These are phyloP conservation scores for Aphanomyces astaci DNA, from an alignment of 352 stramenopile genomes.

Conservation along the genomic window DNA sequence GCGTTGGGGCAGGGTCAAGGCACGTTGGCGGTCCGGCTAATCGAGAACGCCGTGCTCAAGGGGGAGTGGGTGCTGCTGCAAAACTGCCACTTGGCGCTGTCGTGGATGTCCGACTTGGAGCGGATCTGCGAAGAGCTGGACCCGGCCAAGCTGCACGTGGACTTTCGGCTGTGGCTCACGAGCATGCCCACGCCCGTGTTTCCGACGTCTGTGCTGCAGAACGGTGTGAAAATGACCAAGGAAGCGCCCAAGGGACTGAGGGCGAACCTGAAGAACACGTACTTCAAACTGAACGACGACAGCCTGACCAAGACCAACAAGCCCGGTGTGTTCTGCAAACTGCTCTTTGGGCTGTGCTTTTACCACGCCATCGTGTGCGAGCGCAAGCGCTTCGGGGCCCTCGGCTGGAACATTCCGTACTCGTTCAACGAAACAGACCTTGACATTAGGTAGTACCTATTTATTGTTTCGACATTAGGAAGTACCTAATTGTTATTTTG, in stretches of 20 bases:
- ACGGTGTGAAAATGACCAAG: slow-evolving; percentile 96
- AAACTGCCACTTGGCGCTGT: slow-evolving; percentile 53
- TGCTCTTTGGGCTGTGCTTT: slow-evolving; percentile 90
- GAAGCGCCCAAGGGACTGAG: slow-evolving; percentile 90
- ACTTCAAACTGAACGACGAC: slow-evolving; percentile 90
- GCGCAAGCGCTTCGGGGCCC: slow-evolving; percentile 89
- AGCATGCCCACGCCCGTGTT: slow-evolving; percentile 53
- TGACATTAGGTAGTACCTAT: slow-evolving; percentile 61
- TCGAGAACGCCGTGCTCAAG: slow-evolving; percentile 28
- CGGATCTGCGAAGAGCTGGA: slow-evolving; percentile 48
- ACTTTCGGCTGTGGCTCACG: slow-evolving; percentile 80
- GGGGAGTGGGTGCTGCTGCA: slow-evolving; percentile 67
- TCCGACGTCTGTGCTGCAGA: slow-evolving; percentile 90
- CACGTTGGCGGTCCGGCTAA: slow-evolving; percentile 23
- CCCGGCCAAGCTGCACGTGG: slow-evolving; percentile 43
- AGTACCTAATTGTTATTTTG: too few relatives aligned
- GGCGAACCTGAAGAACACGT: slow-evolving; percentile 91
- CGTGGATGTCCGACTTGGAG: slow-evolving; percentile 65
- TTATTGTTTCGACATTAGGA: neutral
- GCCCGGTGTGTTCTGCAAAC: slow-evolving; percentile 86
- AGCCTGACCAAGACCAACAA: slow-evolving; percentile 78
- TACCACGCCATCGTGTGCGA: slow-evolving; percentile 90
- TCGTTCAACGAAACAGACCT: slow-evolving; percentile 96
- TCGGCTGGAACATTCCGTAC: slow-evolving; percentile 97
- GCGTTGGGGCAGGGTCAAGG: slow-evolving; percentile 33